Evolutionary conservation across 2,329 filamentous ascomycete genomes (phyloP).

Genomic region (Cladosporium oxysporum): DNA sequence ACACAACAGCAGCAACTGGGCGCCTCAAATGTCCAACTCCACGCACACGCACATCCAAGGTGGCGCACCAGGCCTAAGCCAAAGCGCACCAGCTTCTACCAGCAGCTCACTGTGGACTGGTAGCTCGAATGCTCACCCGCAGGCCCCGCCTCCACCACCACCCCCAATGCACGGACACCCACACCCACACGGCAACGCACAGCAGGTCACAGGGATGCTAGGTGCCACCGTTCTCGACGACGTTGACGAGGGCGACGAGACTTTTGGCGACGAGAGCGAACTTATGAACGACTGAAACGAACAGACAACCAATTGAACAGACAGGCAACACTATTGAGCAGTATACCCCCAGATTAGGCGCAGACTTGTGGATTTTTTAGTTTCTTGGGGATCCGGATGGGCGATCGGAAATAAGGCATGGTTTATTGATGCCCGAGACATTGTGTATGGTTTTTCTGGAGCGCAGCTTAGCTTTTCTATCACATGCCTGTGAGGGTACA

Average conservation of each 20-base stretch:
- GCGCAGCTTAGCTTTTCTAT: too few relatives aligned
- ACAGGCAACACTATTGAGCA: not conserved
- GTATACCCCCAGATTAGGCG: constrained; percentile 12
- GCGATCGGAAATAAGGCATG: not conserved
- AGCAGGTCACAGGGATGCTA: constrained; percentile 42
- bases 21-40: constrained; percentile 10
- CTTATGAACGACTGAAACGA: constrained; percentile 37
- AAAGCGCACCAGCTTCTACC: constrained; percentile 35
- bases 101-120: constrained; percentile 27
- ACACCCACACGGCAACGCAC: constrained; percentile 25
- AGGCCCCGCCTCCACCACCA: not conserved
- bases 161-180: constrained; percentile 11
- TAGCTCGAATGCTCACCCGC: constrained; percentile 5
- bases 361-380: not conserved
- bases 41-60: constrained; percentile 3
- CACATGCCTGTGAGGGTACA: not conserved
- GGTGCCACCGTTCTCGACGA: constrained; percentile 41
- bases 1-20: constrained; percentile 13
- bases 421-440: not conserved
- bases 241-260: constrained; percentile 44
- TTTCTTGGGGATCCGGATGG: not conserved
- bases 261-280: constrained; percentile 49
- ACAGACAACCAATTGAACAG: not conserved
- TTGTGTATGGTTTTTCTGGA: too few relatives aligned
- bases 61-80: constrained; percentile 27